Evolutionary conservation across 2,329 filamentous ascomycete genomes (phyloP), one percentile per base, ranked within the genome.

Genomic region (Colletotrichum somersetense): DNA sequence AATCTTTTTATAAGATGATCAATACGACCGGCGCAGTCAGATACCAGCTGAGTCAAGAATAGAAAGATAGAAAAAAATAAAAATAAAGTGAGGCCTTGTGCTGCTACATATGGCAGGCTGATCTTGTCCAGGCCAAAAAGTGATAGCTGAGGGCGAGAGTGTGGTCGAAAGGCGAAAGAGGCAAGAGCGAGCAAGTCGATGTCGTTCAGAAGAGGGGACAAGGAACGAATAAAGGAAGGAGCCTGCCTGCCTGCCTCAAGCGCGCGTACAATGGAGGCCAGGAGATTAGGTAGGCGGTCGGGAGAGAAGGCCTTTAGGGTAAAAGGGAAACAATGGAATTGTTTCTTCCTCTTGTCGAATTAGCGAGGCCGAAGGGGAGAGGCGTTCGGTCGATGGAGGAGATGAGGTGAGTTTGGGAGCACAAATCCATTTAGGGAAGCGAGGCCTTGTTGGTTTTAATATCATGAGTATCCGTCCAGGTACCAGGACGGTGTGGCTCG

Each of bases 11-110:
- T 3, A 62, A 38, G 55, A 61, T 63, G 53, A 71, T 71, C 59
- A 66, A 63, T 50, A 71, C 62, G 62, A 30, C 71, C 67, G 12
- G 71, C 67, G 57, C 67, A 71, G 44, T 73, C 67, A 71, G 71
- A 40, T 50, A 62, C 71, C 69, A 73, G 72, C 72, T 69, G 72
- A 74, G 65, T 73, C 69, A 70, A 67, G 63, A 73, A 74, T 26
- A 61, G 23, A 73, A 64, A 26, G 56, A 44, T 33, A 62, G 66
- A 18, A 66, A 62, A 64, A 58, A 42, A 68, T 33, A 56, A 46
- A 65, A 42, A 68, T 33, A 56, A 46, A 65, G 55, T 10, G 11
- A 59, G 52, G 58, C 42, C 40, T 20, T 70, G 53, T 70, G 56
- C 46, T 59, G 38, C 33, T 70, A 66, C 70, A 62, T 71, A 18